Evolutionary conservation across 208 protist species (phyloP).

Genomic region (Trichomonas gallinae): DNA sequence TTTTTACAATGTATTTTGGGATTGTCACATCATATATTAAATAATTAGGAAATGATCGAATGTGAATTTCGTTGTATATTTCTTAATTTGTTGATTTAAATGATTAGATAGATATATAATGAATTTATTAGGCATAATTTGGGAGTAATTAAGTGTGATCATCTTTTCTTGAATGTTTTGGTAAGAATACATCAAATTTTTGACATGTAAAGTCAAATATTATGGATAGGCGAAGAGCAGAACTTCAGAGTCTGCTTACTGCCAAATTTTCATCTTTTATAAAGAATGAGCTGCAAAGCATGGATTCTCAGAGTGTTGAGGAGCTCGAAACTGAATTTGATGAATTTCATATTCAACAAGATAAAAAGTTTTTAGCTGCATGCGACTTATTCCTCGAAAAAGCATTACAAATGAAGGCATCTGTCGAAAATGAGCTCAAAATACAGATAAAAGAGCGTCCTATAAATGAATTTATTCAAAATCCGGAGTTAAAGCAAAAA

Average conservation of each 20-base stretch:
- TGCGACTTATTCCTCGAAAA: neutral
- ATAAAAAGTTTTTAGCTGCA: neutral
- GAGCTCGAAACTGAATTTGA: neutral
- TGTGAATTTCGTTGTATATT: too few species aligned
- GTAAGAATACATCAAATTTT: too few species aligned
- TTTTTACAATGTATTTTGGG: too few species aligned
- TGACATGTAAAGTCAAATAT: neutral
- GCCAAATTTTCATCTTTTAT: neutral
- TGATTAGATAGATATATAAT: too few species aligned
- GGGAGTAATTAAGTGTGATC: too few species aligned
- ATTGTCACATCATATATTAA: too few species aligned
- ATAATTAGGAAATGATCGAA: too few species aligned
- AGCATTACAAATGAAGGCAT: neutral
- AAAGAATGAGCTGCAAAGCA: neutral
- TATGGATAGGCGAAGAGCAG: neutral
- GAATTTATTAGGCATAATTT: too few species aligned
- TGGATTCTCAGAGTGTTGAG: neutral
- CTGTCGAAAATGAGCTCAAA: neutral
- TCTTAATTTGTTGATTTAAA: too few species aligned
- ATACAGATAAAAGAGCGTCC: neutral
- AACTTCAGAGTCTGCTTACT: neutral
- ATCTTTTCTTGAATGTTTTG: too few species aligned
- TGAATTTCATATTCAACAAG: neutral
- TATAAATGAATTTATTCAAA: neutral
- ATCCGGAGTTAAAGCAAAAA: neutral